phyloP scores from a whole-genome alignment of 148 eudicot species.

The Selenicereus undatus region DNA sequence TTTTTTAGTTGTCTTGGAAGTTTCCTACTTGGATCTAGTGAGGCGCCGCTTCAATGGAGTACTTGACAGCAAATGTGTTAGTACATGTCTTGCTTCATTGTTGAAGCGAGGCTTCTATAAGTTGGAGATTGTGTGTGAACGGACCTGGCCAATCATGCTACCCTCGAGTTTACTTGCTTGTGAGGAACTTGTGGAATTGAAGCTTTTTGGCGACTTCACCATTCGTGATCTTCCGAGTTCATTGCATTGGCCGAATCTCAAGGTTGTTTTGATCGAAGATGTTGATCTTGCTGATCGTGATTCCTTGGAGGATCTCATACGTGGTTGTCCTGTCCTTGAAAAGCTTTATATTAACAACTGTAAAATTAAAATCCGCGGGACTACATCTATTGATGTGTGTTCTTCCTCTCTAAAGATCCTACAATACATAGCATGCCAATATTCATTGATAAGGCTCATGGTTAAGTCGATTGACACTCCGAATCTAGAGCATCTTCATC shows the following conservation, averaged over 20 bases:
- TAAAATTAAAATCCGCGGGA: not conserved
- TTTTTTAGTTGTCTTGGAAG: not conserved
- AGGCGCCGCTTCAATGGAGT: not conserved
- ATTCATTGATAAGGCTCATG: too few species aligned
- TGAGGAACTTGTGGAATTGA: not conserved
- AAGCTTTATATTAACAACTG: not conserved
- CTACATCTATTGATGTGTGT: not conserved
- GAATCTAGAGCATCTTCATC: not conserved
- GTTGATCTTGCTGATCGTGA: not conserved
- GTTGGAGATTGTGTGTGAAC: not conserved
- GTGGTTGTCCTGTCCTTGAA: not conserved
- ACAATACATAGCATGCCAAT: not conserved
- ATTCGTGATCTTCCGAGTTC: not conserved
- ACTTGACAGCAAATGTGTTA: not conserved
- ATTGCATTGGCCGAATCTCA: not conserved
- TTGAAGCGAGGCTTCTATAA: not conserved
- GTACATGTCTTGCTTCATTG: not conserved
- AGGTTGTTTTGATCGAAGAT: not conserved
- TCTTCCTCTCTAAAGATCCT: not conserved
- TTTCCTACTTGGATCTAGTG: not conserved
- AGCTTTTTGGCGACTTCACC: not conserved
- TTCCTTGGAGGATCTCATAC: too few species aligned
- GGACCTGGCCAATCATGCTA: not conserved
- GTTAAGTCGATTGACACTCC: not conserved
- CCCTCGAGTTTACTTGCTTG: not conserved